phyloP scores from a whole-genome alignment of 148 eudicot species.

The Selenicereus undatus region DNA sequence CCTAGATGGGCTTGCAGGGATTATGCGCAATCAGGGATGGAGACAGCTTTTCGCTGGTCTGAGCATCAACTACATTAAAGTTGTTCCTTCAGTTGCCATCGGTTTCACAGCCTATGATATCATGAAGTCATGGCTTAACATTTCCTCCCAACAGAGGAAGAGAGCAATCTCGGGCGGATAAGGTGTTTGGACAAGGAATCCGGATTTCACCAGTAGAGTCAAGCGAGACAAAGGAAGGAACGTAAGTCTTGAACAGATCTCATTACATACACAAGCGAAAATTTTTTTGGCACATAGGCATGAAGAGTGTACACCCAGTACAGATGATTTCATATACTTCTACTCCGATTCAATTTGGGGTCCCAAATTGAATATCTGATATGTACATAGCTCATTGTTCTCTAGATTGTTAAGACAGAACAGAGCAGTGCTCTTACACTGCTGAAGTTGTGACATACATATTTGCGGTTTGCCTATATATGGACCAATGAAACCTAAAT shows the following conservation, averaged over 20 bases:
- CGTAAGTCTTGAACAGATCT: conserved; percentile 12
- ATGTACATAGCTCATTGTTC: conserved; percentile 26
- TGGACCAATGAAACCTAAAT: not conserved
- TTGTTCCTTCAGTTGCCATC: conserved; percentile 81
- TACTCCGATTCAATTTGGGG: conserved; percentile 22
- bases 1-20: conserved; percentile 47
- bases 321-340: conserved; percentile 19
- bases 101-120: conserved; percentile 82
- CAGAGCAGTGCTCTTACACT: conserved; percentile 1
- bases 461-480: not conserved
- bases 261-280: conserved; percentile 11
- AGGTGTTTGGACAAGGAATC: not conserved
- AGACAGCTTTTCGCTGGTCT: conserved; percentile 77
- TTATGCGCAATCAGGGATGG: conserved; percentile 64
- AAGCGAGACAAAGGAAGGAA: conserved; percentile 2
- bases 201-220: not conserved
- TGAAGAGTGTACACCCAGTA: conserved; percentile 9
- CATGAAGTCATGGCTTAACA: conserved; percentile 62
- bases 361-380: conserved; percentile 22
- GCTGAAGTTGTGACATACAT: not conserved
- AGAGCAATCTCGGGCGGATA: conserved; percentile 32
- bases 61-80: conserved; percentile 76
- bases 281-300: conserved; percentile 18
- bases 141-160: conserved; percentile 51
- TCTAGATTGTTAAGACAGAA: conserved; percentile 7